Evolutionary conservation across 345 rosid genomes (phyloP), one percentile per base, ranked within the genome.

Genomic region (Erodium maritimum): DNA sequence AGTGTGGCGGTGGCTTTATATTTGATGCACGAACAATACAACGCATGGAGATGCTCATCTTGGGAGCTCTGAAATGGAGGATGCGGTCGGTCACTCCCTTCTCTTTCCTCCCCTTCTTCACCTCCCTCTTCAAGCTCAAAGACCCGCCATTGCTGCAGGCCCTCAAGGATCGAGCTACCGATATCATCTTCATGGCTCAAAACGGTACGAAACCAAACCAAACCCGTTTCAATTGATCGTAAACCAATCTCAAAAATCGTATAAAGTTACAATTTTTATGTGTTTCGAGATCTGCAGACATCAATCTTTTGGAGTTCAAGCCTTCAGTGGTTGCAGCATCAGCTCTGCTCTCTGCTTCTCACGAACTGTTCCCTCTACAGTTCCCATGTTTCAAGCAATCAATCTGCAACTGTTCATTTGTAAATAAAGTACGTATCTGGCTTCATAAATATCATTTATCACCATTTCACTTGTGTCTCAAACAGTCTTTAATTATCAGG

Each of bases 41-140:
- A 67, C 69, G 83, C 64, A 86, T 90, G 93, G 95, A 90, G 72
- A 67, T 71, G 19, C 67, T 90, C 19, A 70, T 90, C 51, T 71
- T 90, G 67, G 95, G 88, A 51, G 84, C 87, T 61, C 75, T 89
- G 18, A 77, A 84, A 68, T 90, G 97, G 97, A 66, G 97, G 67
- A 90, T 84, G 95, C 86, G 97, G 19, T 90, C 97, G 17, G 59
- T 90, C 61, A 86, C 93, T 60, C 95, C 97, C 1, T 86, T 90
- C 70, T 78, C 88, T n/a, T 90, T 90, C 65, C 50, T 86, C 53
- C 21, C 77, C 17, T 80, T 75, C 73, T 86, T 86, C 74, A 24
- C 78, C 48, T 64, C 76, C 52, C 75, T 77, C 63, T 74, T 81
- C 69, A 74, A 81, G 45, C 84, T 76, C 61, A 64, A 79, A 19